A percentile compares a stretch with the other conserved stretches of the same genome.
Evolutionary conservation across 176 grass and related monocot genomes (phyloP).

Genomic region (Triticum aestivum): IWGSC_CS_RefSeq_v2.1 NC_057795.1:536134761-536135260

Average conservation of each 20-base stretch:
- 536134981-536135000: not conserved
- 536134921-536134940: not conserved
- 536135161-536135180: slow-evolving; percentile 6
- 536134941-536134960: not conserved
- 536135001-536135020: too few relatives aligned
- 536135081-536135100: slow-evolving; percentile 20
- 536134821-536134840: not conserved
- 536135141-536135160: not conserved
- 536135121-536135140: not conserved
- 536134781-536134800: not conserved
- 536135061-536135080: not conserved
- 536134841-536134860: not conserved
- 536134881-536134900: not conserved
- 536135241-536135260: slow-evolving; percentile 61
- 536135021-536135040: slow-evolving; percentile 1
- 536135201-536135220: slow-evolving; percentile 9
- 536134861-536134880: not conserved
- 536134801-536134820: not conserved
- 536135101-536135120: not conserved
- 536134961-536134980: not conserved
- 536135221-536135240: slow-evolving; percentile 54
- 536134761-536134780: not conserved
- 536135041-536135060: not conserved
- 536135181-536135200: not conserved
- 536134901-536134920: not conserved